These are phyloP conservation scores for Kwoniella newhampshirensis DNA, from an alignment of 768 basidiomycete species.

Conservation along the genomic window DNA sequence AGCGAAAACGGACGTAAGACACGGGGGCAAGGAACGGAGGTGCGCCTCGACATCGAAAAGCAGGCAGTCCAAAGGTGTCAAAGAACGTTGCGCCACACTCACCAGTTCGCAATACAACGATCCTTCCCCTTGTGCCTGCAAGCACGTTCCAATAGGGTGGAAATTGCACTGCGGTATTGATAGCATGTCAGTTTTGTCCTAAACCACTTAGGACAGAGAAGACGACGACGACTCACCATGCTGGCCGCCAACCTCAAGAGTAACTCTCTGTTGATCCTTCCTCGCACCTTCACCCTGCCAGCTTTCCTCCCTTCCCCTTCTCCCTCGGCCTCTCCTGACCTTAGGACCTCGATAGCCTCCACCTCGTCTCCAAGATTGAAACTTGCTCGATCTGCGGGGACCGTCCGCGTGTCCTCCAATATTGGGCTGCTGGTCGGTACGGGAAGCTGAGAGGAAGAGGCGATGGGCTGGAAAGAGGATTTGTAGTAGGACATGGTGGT, in stretches of 20 bases:
- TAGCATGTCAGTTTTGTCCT: background rate
- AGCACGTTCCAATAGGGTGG: slow-evolving; percentile 18
- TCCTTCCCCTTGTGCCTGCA: slow-evolving; percentile 8
- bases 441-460: slow-evolving; percentile 12
- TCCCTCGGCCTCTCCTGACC: slow-evolving; percentile 9
- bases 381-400: too few species aligned
- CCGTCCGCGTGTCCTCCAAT: background rate
- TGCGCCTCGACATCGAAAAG: too few species aligned
- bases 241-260: slow-evolving; percentile 10
- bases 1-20: too few species aligned
- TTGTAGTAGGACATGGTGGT: slow-evolving; percentile 19
- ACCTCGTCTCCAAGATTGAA: too few species aligned
- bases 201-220: background rate
- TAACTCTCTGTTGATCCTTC: slow-evolving; percentile 8
- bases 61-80: too few species aligned
- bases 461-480: background rate
- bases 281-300: too few species aligned
- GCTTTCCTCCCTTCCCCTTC: slow-evolving; percentile 8
- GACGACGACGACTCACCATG: slow-evolving; percentile 12
- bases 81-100: slow-evolving; percentile 2
- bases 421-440: slow-evolving; percentile 8
- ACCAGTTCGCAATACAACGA: slow-evolving; percentile 20
- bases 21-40: too few species aligned
- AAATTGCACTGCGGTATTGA: slow-evolving; percentile 18
- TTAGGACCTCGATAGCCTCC: too few species aligned